A percentile compares a stretch with the other conserved stretches of the same genome.
phyloP scores from a whole-genome alignment of 2,329 filamentous ascomycete species.

The Hypocrella siamensis region DNA sequence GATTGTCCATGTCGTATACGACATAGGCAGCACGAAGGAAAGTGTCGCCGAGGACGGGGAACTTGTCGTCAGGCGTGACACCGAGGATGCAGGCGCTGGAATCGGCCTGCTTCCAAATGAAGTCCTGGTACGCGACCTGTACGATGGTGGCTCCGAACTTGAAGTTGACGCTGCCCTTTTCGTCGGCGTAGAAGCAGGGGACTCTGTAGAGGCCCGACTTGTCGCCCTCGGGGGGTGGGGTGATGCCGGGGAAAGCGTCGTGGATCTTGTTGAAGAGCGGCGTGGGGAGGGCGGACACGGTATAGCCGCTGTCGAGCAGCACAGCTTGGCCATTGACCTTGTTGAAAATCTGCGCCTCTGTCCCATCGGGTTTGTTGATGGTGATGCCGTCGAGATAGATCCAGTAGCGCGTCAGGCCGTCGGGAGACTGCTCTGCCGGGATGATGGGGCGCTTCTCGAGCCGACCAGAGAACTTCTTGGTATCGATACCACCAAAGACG shows the following conservation, averaged over 20 bases:
- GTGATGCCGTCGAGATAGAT: slow-evolving; percentile 22
- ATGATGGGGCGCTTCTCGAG: slow-evolving; percentile 42
- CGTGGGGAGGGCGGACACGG: slow-evolving; percentile 49
- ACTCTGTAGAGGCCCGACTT: slow-evolving; percentile 29
- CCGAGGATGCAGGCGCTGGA: slow-evolving; percentile 24
- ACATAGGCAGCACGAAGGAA: slow-evolving; percentile 29
- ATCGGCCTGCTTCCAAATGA: slow-evolving; percentile 23
- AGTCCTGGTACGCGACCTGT: slow-evolving; percentile 28
- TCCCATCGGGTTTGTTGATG: slow-evolving; percentile 16
- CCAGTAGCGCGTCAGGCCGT: slow-evolving; percentile 23
- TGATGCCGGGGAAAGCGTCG: slow-evolving; percentile 18
- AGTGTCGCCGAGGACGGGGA: slow-evolving; percentile 25
- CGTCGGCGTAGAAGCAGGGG: slow-evolving; percentile 20
- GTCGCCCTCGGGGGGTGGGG: slow-evolving; percentile 5
- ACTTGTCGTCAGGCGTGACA: slow-evolving; percentile 24
- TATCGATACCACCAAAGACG: slow-evolving; percentile 42
- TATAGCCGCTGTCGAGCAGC: slow-evolving; percentile 52
- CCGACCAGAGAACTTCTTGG: slow-evolving; percentile 34
- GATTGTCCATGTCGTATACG: slow-evolving; percentile 25
- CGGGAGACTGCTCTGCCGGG: slow-evolving; percentile 19
- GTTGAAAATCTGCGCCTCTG: slow-evolving; percentile 27
- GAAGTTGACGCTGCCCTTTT: slow-evolving; percentile 28
- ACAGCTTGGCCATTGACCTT: slow-evolving; percentile 23
- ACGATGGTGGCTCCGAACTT: slow-evolving; percentile 28
- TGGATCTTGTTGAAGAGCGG: slow-evolving; percentile 30